phyloP scores from a whole-genome alignment of 1,284 basidiomycete species.

The Ceratobasidium sp. region DNA sequence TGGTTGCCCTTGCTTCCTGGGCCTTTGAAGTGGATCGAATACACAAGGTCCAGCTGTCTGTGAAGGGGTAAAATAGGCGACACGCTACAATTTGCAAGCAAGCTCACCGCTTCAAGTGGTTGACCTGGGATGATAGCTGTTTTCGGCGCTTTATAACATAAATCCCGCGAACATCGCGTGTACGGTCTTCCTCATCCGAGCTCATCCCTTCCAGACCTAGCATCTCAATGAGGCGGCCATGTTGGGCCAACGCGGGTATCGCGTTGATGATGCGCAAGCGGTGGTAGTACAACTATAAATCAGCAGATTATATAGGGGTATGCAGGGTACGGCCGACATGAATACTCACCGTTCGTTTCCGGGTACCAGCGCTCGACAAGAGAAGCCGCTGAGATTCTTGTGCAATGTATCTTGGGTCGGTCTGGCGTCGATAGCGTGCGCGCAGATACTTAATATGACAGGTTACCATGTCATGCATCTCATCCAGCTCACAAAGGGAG shows the following conservation, averaged over 20 bases:
- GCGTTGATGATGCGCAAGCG: neutral
- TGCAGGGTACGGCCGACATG: too few species aligned
- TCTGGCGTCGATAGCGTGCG: neutral
- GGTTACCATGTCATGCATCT: neutral
- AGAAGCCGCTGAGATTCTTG: neutral
- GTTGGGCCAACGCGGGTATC: neutral
- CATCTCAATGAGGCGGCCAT: neutral
- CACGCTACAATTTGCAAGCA: neutral
- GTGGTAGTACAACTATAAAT: neutral
- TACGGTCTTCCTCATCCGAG: conserved; percentile 10
- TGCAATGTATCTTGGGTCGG: neutral
- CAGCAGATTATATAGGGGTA: neutral
- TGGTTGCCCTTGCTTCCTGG: neutral
- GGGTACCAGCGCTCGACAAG: neutral
- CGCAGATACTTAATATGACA: conserved; percentile 5
- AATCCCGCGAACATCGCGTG: neutral
- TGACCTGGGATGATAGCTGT: neutral
- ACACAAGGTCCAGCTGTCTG: neutral
- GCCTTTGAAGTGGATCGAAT: neutral
- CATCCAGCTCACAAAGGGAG: neutral
- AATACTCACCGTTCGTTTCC: conserved; percentile 5
- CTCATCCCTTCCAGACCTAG: neutral
- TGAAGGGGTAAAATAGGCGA: neutral
- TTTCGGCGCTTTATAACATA: neutral
- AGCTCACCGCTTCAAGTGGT: neutral